Base-by-base conservation (phyloP, 2,329 filamentous ascomycete genomes). In the Pezicula carpinea region DNA sequence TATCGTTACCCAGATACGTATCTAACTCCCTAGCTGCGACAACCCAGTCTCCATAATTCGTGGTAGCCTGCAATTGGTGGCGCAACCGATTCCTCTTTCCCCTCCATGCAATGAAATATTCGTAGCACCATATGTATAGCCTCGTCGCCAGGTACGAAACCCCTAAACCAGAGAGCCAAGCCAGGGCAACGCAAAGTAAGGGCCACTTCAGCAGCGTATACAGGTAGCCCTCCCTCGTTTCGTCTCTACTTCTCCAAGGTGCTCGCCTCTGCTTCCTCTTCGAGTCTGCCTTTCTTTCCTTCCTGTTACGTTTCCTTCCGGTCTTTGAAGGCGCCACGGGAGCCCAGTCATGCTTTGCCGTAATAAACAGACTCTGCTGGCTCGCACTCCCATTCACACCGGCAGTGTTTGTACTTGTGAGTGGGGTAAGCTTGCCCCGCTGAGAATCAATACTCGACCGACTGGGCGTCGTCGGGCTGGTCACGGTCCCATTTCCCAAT, bases 321-420 rank as follows among this genome's bases (percentile, higher is more conserved):
- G 64, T 61, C 66, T 62, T 51, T 23, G 42, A 51, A 22, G 72
- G 57, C 57, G 87, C 84, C 11, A 97, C 81, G 0, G 93, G 93
- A 14, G 88, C 84, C 93, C 93, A 99, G 72, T 99, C 93, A 65
- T 95, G 95, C 62, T 95, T 82, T 34, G 93, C 92, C 3, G 89
- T 87, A 59, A 97, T 89, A 64, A 91, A 90, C 22, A 64, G 40
- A 34, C 53, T 59, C 32, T 56, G 49, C 33, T 54, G 43, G 15
- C 52, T 58, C 23, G 31, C 23, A 18, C 18, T 40, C 40, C 34
- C 39, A 15, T 23, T 14, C 11, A 22, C 39, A 40, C n/a, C 11
- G 33, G 33, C 33, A 35, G 13, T 10, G 33, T 29, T 43, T 33
- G 15, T 18, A 40, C 5, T 15, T 10, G 23, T 40, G 15, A 22